phyloP scores from a whole-genome alignment of 208 protist genomes.

The Leishmania arabica region DNA sequence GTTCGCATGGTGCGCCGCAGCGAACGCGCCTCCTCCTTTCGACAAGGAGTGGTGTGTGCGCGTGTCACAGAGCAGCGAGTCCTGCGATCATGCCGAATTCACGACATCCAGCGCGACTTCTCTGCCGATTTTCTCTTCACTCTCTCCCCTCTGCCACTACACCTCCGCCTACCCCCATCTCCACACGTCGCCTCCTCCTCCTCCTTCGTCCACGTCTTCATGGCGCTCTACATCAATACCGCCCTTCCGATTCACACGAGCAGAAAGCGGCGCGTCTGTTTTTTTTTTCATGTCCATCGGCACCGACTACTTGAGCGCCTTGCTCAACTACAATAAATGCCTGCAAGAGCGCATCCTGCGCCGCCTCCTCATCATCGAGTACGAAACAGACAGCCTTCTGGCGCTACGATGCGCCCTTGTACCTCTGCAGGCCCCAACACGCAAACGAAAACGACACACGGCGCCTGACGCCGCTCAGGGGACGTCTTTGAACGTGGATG shows the following conservation, averaged over 20 bases:
- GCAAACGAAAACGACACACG: constrained; percentile 1
- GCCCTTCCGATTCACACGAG: background rate
- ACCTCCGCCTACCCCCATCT: background rate
- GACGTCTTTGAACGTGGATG: background rate
- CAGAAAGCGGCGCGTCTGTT: background rate
- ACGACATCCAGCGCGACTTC: background rate
- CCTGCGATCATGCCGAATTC: background rate
- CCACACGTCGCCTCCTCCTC: background rate
- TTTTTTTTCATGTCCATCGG: background rate
- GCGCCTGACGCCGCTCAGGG: background rate
- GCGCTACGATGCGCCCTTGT: constrained; percentile 13
- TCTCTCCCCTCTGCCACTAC: no score
- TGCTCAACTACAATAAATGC: background rate
- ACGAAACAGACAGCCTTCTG: constrained; percentile 17
- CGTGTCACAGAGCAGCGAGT: background rate
- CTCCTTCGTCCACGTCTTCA: background rate
- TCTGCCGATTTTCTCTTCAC: no score
- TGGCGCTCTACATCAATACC: background rate
- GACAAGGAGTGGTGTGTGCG: background rate
- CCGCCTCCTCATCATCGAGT: background rate
- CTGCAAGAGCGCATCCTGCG: constrained; percentile 5
- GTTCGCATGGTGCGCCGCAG: background rate
- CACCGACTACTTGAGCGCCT: background rate
- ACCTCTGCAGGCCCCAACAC: background rate
- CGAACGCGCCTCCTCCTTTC: background rate